Conservation (phyloP, 805 yeast genomes). For the Candida multigemmis region DNA sequence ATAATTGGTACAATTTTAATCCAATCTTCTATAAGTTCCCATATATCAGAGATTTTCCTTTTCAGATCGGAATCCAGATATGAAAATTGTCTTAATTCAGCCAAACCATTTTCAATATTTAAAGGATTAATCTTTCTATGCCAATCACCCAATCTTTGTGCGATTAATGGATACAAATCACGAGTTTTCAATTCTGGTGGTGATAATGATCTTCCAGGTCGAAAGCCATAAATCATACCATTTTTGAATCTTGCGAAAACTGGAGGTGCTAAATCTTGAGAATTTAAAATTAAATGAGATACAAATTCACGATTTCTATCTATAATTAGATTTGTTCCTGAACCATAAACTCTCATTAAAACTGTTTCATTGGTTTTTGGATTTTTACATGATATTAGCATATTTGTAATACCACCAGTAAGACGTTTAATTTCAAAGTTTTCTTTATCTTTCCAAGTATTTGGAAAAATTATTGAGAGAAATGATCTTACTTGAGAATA, state of each 20-base stretch:
- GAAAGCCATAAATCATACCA: slow-evolving; percentile 64
- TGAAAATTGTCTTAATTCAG: slow-evolving; percentile 2
- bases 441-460: slow-evolving; percentile 21
- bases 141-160: slow-evolving; percentile 65
- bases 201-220: slow-evolving; percentile 53
- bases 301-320: slow-evolving; percentile 70
- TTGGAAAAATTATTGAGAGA: slow-evolving; percentile 35
- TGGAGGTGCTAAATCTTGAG: slow-evolving; percentile 57
- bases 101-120: slow-evolving; percentile 36
- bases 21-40: slow-evolving; percentile 60
- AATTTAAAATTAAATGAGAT: slow-evolving; percentile 54
- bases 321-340: slow-evolving; percentile 62
- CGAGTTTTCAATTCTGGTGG: slow-evolving; percentile 44
- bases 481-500: slow-evolving; percentile 28
- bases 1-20: slow-evolving; percentile 49
- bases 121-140: slow-evolving; percentile 41
- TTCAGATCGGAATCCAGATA: slow-evolving; percentile 8
- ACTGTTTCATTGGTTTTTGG: slow-evolving; percentile 24
- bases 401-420: slow-evolving; percentile 59
- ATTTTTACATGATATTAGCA: slow-evolving; percentile 42
- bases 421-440: slow-evolving; percentile 32
- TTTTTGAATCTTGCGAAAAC: slow-evolving; percentile 61
- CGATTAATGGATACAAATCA: slow-evolving; percentile 45
- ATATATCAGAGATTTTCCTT: slow-evolving; percentile 35
- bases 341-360: slow-evolving; percentile 64